Conservation (phyloP, 2,329 filamentous ascomycete genomes). For the Botrytis cinerea region DNA sequence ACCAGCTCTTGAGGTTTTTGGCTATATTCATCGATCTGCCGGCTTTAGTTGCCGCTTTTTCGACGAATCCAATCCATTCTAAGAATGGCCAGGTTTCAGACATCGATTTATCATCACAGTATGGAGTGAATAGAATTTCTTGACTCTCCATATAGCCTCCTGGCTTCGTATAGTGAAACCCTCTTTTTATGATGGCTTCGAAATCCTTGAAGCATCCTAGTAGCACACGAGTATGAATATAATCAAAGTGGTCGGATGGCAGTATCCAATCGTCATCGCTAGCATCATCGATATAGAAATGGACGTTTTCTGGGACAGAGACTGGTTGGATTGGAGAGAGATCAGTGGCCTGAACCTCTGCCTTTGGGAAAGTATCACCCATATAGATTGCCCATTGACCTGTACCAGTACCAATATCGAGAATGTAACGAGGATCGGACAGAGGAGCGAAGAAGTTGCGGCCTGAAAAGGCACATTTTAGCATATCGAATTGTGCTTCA, state of each 20-base stretch:
- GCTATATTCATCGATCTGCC: slow-evolving; percentile 34
- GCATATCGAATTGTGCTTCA: slow-evolving; percentile 52
- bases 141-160: slow-evolving; percentile 44
- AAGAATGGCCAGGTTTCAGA: slow-evolving; percentile 33
- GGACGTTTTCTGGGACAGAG: slow-evolving; percentile 69
- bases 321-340: slow-evolving; percentile 67
- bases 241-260: slow-evolving; percentile 54
- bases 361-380: slow-evolving; percentile 60
- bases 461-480: slow-evolving; percentile 43
- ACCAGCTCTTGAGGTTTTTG: slow-evolving; percentile 35
- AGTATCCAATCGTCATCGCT: slow-evolving; percentile 48
- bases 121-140: slow-evolving; percentile 46
- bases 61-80: slow-evolving; percentile 32
- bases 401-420: slow-evolving; percentile 51
- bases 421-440: slow-evolving; percentile 39
- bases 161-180: slow-evolving; percentile 44
- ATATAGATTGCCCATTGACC: slow-evolving; percentile 64
- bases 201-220: slow-evolving; percentile 41
- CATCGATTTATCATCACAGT: slow-evolving; percentile 48
- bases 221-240: slow-evolving; percentile 54
- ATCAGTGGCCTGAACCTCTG: slow-evolving; percentile 63
- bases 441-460: slow-evolving; percentile 49
- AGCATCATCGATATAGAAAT: slow-evolving; percentile 60
- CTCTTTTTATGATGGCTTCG: slow-evolving; percentile 55
- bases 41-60: slow-evolving; percentile 33